A percentile compares a stretch with the other conserved stretches of the same genome.
Evolutionary conservation across 2,329 filamentous ascomycete species (phyloP).

Genomic region (Epicoccum nigrum): DNA sequence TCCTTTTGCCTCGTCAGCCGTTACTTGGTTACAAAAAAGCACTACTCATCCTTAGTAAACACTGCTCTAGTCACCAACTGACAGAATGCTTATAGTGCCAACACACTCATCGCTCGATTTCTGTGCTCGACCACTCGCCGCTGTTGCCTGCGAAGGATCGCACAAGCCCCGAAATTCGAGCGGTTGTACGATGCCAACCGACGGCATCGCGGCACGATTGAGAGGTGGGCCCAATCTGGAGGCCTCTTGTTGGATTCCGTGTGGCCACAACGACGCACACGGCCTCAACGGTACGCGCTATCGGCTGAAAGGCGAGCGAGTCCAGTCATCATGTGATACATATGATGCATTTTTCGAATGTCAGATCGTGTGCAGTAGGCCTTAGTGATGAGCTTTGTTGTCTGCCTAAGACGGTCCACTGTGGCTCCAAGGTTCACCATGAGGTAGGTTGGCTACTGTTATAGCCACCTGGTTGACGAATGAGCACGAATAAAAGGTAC

Average conservation of each 20-base stretch:
- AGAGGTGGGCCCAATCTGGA: not conserved
- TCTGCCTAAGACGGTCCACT: not conserved
- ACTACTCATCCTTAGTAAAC: too few species aligned
- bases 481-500: not conserved
- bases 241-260: too few species aligned
- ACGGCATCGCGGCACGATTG: not conserved
- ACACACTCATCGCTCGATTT: not conserved
- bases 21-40: too few species aligned
- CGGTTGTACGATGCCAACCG: not conserved
- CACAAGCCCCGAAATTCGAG: not conserved
- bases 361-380: not conserved
- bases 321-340: too few species aligned
- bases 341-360: too few species aligned
- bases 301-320: too few species aligned
- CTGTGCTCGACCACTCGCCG: not conserved
- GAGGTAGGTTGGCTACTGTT: not conserved
- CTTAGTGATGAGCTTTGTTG: too few species aligned
- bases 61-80: not conserved
- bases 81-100: not conserved
- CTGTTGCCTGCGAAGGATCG: constrained; percentile 13
- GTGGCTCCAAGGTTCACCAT: not conserved
- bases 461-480: not conserved
- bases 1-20: too few species aligned
- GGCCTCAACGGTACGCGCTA: too few species aligned
- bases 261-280: too few species aligned